Base-by-base conservation (phyloP, 176 grass and related monocot genomes). In the Oryza nivara region DNA sequence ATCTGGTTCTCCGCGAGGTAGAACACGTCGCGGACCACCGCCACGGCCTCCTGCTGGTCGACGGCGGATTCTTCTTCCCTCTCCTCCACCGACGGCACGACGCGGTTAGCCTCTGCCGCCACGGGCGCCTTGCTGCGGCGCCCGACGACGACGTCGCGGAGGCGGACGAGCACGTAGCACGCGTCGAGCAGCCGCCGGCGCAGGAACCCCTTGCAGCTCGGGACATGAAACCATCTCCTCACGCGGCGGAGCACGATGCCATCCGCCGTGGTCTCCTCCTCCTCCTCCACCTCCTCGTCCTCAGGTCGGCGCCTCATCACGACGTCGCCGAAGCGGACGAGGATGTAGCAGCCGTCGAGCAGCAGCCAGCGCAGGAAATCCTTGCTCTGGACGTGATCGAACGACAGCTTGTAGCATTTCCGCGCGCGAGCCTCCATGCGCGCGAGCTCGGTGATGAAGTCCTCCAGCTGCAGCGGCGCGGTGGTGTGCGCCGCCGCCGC, bases 1-100 rank as follows among this genome's bases (percentile, higher is more conserved):
- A 87, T 68, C 70, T 87, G 77, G 77, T 87, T 87, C 77, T 81
- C 85, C 0, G 63, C 77, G 0, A 75, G 85, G 78, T 45, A 81
- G 16, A 75, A 41, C 7, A 81, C 63, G 48, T 87, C 71, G 35
- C 78, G 77, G 11, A 68, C 35, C 11, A 80, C 69, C 2, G 9
- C 69, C 0, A 73, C 11, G 0, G 0, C 16, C 49, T 86, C 58
- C 0, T 0, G n/a, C 9, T 3, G 20, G 36, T 63, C 9, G 7
- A 15, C 11, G 16, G 52, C 52, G 16, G 23, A 40, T 22, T n/a
- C 23, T 3, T 32, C 1, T 3, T 32, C 1, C 65, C n/a, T 6
- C 11, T 6, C 1, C 2, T 6, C 1, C 2, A 14, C 2, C 1
- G 61, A 34, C 2, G 35, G 16, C 9, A 34, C 4, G 20, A 63